Evolutionary conservation across 2,329 filamentous ascomycete species (phyloP).

Genomic region (Coniochaeta pulveracea): DNA sequence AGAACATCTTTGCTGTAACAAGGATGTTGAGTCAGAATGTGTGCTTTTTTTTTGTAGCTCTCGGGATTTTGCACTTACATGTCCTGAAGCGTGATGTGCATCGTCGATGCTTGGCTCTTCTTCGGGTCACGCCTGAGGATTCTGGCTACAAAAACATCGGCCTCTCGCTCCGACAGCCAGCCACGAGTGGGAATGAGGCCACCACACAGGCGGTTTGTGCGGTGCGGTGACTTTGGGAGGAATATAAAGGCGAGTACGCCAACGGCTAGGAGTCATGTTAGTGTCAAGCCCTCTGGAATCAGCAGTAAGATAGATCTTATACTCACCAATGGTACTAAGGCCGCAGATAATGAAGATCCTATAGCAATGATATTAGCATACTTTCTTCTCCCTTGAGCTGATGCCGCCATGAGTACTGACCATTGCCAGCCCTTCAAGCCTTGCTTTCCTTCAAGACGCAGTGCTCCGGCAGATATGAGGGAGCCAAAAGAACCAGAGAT

Average conservation of each 20-base stretch:
- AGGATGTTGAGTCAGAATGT: neutral
- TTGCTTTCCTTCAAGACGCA: conserved; percentile 7
- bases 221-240: conserved; percentile 11
- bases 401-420: conserved; percentile 2
- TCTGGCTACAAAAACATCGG: conserved; percentile 11
- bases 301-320: neutral
- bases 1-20: conserved; percentile 9
- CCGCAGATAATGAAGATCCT: conserved; percentile 14
- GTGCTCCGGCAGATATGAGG: conserved; percentile 11
- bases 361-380: conserved; percentile 2
- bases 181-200: conserved; percentile 9
- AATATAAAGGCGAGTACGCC: conserved; percentile 11
- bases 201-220: conserved; percentile 10
- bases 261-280: conserved; percentile 6
- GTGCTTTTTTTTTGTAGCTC: neutral
- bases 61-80: conserved; percentile 8
- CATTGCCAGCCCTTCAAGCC: conserved; percentile 4
- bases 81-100: conserved; percentile 10
- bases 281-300: neutral
- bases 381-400: neutral
- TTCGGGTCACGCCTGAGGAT: conserved; percentile 10
- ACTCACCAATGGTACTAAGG: conserved; percentile 10
- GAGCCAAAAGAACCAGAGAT: conserved; percentile 12
- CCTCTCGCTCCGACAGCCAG: conserved; percentile 12
- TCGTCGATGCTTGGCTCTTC: conserved; percentile 11